Percentiles rank a stretch among this genome's conserved stretches.
phyloP scores from a whole-genome alignment of 169 alveolate species.

The Plasmodium sp. region DNA sequence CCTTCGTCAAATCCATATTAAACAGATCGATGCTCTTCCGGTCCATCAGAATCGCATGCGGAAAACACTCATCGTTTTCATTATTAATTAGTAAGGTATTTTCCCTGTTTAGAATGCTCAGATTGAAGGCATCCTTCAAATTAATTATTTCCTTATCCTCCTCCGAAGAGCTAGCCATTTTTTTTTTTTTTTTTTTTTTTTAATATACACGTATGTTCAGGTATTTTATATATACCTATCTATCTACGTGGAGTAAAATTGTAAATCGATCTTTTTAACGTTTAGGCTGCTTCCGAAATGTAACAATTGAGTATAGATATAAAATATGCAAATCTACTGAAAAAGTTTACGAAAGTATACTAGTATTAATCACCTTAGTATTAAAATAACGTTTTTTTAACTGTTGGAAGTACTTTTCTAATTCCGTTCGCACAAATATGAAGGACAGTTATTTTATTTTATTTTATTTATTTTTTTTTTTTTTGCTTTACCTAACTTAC shows the following conservation, averaged over 20 bases:
- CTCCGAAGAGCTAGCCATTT: background rate
- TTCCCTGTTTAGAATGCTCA: conserved; percentile 34
- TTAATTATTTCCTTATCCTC: conserved; percentile 7
- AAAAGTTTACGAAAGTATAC: background rate
- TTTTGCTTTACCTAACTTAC: background rate
- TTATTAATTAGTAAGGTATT: conserved; percentile 38
- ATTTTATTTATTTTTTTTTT: background rate
- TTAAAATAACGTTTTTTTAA: too few relatives aligned
- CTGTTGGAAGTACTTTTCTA: background rate
- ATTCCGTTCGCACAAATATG: background rate
- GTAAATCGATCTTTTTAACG: background rate
- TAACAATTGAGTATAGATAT: background rate
- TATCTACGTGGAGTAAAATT: background rate
- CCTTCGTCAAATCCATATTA: conserved; percentile 56
- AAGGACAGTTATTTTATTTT: background rate
- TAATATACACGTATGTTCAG: background rate
- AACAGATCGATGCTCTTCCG: conserved; percentile 27
- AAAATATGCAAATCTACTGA: background rate
- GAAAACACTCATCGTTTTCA: conserved; percentile 32
- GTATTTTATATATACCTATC: background rate
- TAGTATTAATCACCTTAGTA: background rate
- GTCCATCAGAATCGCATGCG: conserved; percentile 42
- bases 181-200: conserved; percentile 6
- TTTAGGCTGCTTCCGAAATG: background rate
- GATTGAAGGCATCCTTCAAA: conserved; percentile 18